Base-by-base conservation (phyloP, 352 stramenopile species). In the Nothophytophthora sp. region DNA sequence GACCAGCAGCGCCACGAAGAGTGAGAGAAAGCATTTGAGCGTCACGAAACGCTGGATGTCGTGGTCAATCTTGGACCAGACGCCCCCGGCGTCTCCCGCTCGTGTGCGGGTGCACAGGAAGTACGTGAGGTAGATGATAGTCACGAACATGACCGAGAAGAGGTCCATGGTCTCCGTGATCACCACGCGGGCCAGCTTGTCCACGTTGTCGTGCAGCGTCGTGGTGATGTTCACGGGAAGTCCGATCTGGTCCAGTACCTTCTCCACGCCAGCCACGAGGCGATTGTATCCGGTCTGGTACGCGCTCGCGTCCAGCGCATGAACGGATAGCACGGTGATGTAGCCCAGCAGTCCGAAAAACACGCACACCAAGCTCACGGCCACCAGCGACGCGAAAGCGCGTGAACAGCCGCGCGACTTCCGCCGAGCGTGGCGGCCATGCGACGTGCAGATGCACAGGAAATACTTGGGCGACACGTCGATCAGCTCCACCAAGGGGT, bases 91-190 rank as follows among this genome's bases (percentile, higher is more conserved):
- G 60, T 95, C 85, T 54, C 82, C 87, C 15, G 83, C 85, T 42
- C 85, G 81, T 25, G 83, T 93, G 24, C 85, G 82, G 11, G 85
- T 95, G 53, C 81, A 91, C 16, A 95, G 53, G 60, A 95, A 95
- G 63, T 95, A 95, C 5, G 83, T 92, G 15, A 95, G 53, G 59
- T 95, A 95, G 60, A 95, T 95, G 28, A 93, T 80, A 24, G 85
- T 95, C 49, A 95, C 82, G 48, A 95, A 95, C 72, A 95, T 85
- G 34, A 92, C 79, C n/a, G 85, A 95, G 45, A 95, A 85, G 32
- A 95, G 63, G 54, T 95, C 82, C 85, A 95, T 95, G 8, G 79
- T 92, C 63, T 95, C 73, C 12, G 85, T 95, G 50, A 95, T 77
- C 42, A 92, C 79, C 23, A 93, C 64, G 29, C 82, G 79, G 16